phyloP scores from a whole-genome alignment of 768 basidiomycete species.

The Naematelia aurantialba region DNA sequence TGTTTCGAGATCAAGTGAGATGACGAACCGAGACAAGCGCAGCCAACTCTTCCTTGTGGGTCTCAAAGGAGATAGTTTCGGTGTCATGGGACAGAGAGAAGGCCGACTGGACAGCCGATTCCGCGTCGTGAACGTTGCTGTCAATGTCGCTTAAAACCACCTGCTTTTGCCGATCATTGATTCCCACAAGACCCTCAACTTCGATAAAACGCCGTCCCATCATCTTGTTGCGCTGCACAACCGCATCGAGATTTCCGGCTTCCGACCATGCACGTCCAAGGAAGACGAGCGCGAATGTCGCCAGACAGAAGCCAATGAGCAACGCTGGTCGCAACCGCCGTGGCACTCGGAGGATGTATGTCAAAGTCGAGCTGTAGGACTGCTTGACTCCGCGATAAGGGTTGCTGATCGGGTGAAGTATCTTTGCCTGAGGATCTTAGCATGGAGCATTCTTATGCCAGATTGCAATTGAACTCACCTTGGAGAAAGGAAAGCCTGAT shows the following conservation, averaged over 20 bases:
- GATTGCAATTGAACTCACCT: constrained; percentile 15
- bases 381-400: constrained; percentile 13
- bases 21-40: constrained; percentile 40
- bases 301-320: constrained; percentile 28
- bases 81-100: neutral
- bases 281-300: constrained; percentile 27
- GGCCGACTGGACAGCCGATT: constrained; percentile 6
- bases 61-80: constrained; percentile 16
- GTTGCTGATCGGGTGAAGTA: constrained; percentile 19
- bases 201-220: constrained; percentile 14
- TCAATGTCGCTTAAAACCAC: constrained; percentile 8
- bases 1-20: neutral
- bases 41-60: constrained; percentile 33
- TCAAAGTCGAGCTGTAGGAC: constrained; percentile 32
- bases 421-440: constrained; percentile 6
- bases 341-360: constrained; percentile 44
- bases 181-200: constrained; percentile 8
- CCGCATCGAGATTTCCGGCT: constrained; percentile 15
- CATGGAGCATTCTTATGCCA: neutral
- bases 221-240: constrained; percentile 12
- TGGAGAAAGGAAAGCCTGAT: constrained; percentile 13
- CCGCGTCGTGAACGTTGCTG: no score
- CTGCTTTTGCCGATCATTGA: constrained; percentile 9
- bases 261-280: constrained; percentile 23
- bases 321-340: constrained; percentile 35